Conservation (phyloP, 768 basidiomycete genomes). For the Gymnopilus dilepis region DNA sequence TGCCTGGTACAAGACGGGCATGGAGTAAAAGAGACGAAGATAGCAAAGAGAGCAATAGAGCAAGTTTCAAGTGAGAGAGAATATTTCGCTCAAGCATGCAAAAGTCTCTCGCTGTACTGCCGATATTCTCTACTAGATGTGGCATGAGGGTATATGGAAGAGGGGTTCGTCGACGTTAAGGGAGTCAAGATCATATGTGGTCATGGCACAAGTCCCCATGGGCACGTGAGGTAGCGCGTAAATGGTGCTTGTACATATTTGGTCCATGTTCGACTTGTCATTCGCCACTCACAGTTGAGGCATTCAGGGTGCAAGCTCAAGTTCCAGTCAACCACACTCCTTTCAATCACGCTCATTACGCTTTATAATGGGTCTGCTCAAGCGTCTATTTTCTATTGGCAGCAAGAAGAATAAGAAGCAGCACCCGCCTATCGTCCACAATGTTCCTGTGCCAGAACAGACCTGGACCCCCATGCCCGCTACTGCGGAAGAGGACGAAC, state of each 20-base stretch:
- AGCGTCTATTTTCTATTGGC: slow-evolving; percentile 71
- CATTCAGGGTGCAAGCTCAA: slow-evolving; percentile 27
- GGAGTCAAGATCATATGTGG: background rate
- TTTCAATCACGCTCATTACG: slow-evolving; percentile 30
- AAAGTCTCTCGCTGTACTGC: slow-evolving; percentile 74
- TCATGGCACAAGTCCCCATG: background rate
- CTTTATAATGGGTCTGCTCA: slow-evolving; percentile 68
- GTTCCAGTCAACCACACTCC: slow-evolving; percentile 29
- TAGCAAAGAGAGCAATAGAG: slow-evolving; percentile 64
- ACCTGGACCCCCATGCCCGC: slow-evolving; percentile 28
- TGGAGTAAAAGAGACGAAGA: slow-evolving; percentile 68
- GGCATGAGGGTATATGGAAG: slow-evolving; percentile 9
- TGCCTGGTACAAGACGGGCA: slow-evolving; percentile 58
- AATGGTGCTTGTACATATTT: slow-evolving; percentile 46
- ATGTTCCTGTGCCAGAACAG: slow-evolving; percentile 32
- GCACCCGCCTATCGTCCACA: slow-evolving; percentile 32
- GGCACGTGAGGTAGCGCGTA: slow-evolving; percentile 40
- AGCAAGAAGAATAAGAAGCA: slow-evolving; percentile 64
- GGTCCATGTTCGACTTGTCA: slow-evolving; percentile 41
- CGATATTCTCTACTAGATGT: slow-evolving; percentile 48
- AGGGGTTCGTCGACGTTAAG: too few relatives aligned
- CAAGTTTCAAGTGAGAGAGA: slow-evolving; percentile 70
- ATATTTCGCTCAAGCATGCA: slow-evolving; percentile 83
- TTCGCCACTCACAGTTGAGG: slow-evolving; percentile 8
- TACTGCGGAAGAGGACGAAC: slow-evolving; percentile 52